Conservation (phyloP, 495 filamentous ascomycete genomes). For the Choiromyces venosus region DNA sequence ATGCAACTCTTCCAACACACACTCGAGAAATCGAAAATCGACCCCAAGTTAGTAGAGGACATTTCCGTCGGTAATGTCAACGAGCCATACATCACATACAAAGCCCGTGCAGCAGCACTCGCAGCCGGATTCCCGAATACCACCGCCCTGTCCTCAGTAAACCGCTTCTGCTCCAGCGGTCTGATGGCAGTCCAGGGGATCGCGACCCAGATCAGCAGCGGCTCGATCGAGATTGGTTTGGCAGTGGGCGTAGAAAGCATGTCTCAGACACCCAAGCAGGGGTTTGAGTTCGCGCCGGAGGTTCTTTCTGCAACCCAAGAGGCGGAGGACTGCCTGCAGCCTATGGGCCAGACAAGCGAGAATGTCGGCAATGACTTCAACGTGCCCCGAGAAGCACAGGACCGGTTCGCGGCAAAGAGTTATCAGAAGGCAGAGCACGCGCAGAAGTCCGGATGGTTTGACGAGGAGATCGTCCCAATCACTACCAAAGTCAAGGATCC, state of each 20-base stretch:
- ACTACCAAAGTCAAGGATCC: conserved; percentile 72
- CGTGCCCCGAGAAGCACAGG: conserved; percentile 71
- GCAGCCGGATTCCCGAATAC: conserved; percentile 94
- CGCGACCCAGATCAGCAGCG: conserved; percentile 74
- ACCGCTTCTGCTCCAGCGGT: conserved; percentile 95
- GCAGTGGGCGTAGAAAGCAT: conserved; percentile 87
- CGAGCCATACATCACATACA: conserved; percentile 82
- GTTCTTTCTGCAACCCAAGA: conserved; percentile 68
- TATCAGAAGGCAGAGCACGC: conserved; percentile 80
- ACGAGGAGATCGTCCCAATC: conserved; percentile 91
- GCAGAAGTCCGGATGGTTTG: conserved; percentile 88
- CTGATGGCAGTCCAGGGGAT: conserved; percentile 93
- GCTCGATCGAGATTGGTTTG: conserved; percentile 79
- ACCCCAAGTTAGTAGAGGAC: conserved; percentile 81
- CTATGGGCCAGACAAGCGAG: conserved; percentile 97
- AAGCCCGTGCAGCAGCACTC: conserved; percentile 77
- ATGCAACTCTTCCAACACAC: conserved; percentile 57
- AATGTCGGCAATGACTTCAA: conserved; percentile 91
- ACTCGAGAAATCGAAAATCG: conserved; percentile 64
- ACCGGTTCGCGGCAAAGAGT: conserved; percentile 77
- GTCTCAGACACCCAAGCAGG: conserved; percentile 65
- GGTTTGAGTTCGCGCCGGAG: conserved; percentile 68
- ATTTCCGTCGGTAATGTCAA: conserved; percentile 89
- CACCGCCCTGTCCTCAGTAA: conserved; percentile 68
- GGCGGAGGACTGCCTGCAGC: conserved; percentile 76